Evolutionary conservation across 2,329 filamentous ascomycete species (phyloP).

Genomic region (Fonsecaea pugnacius): DNA sequence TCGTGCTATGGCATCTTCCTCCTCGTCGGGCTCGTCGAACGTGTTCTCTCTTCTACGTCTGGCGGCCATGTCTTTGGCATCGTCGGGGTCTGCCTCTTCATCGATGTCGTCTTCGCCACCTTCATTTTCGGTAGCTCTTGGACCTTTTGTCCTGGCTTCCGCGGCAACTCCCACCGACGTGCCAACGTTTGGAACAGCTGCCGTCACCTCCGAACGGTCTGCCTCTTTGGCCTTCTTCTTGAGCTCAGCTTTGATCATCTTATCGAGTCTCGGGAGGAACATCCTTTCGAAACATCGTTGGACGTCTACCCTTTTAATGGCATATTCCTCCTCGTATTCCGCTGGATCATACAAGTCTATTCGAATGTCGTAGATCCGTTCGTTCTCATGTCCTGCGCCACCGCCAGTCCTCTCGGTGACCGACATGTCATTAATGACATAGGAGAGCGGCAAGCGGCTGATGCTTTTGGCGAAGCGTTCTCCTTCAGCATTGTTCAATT

Average conservation of each 20-base stretch:
- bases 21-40: constrained; percentile 91
- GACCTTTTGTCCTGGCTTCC: constrained; percentile 52
- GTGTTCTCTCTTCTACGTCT: constrained; percentile 71
- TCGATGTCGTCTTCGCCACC: constrained; percentile 64
- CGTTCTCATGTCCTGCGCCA: constrained; percentile 69
- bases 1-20: constrained; percentile 70
- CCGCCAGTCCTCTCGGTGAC: constrained; percentile 80
- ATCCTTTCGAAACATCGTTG: constrained; percentile 77
- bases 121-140: constrained; percentile 53
- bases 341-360: constrained; percentile 81
- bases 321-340: constrained; percentile 85
- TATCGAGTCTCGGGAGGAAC: constrained; percentile 73
- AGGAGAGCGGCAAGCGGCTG: constrained; percentile 79
- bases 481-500: constrained; percentile 69
- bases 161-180: constrained; percentile 62
- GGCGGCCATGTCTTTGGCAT: constrained; percentile 59
- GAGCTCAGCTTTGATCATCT: constrained; percentile 74
- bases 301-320: constrained; percentile 78
- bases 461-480: constrained; percentile 90
- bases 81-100: constrained; percentile 78
- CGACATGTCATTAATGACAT: constrained; percentile 78
- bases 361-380: constrained; percentile 82
- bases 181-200: constrained; percentile 77
- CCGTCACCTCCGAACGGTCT: constrained; percentile 59
- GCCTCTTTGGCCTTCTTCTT: constrained; percentile 73